phyloP scores from a whole-genome alignment of 768 basidiomycete genomes.

The Trametes sanguinea region DNA sequence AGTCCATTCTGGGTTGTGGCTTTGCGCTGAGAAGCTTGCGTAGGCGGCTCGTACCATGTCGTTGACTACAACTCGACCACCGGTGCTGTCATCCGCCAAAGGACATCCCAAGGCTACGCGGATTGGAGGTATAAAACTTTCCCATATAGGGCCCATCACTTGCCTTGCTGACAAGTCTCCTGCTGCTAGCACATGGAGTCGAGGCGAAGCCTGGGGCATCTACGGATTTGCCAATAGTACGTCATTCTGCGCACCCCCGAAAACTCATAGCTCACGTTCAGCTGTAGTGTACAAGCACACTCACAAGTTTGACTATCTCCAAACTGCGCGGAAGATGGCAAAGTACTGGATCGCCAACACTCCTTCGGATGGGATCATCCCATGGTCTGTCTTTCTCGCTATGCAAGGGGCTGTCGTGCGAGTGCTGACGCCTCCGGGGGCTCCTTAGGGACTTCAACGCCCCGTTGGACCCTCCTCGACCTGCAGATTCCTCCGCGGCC shows the following conservation, averaged over 20 bases:
- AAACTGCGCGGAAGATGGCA: constrained; percentile 61
- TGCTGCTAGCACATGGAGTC: constrained; percentile 64
- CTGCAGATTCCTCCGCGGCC: constrained; percentile 72
- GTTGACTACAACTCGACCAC: constrained; percentile 69
- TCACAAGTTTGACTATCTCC: constrained; percentile 49
- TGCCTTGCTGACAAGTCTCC: neutral
- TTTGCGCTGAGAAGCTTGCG: neutral
- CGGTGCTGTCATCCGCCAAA: constrained; percentile 55
- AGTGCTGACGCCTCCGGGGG: neutral
- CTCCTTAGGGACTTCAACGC: constrained; percentile 72
- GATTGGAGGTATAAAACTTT: constrained; percentile 37
- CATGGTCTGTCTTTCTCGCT: constrained; percentile 49
- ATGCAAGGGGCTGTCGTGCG: no score
- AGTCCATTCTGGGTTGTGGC: neutral
- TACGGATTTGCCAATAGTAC: constrained; percentile 70
- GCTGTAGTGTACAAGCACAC: constrained; percentile 61
- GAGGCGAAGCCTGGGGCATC: constrained; percentile 73
- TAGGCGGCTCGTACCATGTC: constrained; percentile 49
- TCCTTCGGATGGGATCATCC: constrained; percentile 63
- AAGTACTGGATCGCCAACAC: constrained; percentile 60
- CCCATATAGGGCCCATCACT: neutral
- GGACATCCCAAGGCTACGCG: constrained; percentile 64
- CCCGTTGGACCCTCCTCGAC: constrained; percentile 54
- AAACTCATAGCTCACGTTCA: neutral
- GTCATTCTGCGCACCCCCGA: constrained; percentile 25